Percentiles rank a stretch among this genome's conserved stretches.
These are phyloP conservation scores for Hericium erinaceus DNA, from an alignment of 768 basidiomycete species.

Conservation along the genomic window DNA sequence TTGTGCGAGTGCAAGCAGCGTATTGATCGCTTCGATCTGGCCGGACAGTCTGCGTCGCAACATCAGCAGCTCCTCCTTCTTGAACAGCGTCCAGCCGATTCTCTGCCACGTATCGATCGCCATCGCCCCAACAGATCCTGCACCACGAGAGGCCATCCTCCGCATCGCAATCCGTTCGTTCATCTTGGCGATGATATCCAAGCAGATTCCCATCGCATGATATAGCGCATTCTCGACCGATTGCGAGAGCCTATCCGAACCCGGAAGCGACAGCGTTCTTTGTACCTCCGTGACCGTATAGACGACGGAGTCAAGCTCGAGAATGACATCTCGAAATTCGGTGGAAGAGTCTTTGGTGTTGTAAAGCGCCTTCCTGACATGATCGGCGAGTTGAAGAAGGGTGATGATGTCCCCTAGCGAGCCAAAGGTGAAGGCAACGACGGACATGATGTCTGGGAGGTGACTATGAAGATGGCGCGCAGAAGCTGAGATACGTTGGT, in stretches of 20 bases:
- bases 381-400: not conserved
- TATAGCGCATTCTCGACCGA: no score
- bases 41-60: not conserved
- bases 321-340: not conserved
- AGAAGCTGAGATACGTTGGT: no score
- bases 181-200: no score
- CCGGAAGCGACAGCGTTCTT: not conserved
- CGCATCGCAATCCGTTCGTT: no score
- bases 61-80: not conserved
- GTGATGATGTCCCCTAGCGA: not conserved
- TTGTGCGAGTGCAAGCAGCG: not conserved
- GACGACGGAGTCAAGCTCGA: not conserved
- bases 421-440: not conserved
- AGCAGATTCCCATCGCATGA: no score
- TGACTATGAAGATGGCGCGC: no score
- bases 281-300: not conserved
- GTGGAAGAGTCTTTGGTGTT: not conserved
- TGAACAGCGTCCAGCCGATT: not conserved
- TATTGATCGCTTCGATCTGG: not conserved
- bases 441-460: not conserved
- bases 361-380: not conserved
- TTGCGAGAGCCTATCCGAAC: no score
- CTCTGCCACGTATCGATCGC: not conserved
- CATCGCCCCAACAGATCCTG: not conserved
- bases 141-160: no score